Evolutionary conservation across 176 grass and related monocot species (phyloP).

Genomic region (Carex cristatella): DNA sequence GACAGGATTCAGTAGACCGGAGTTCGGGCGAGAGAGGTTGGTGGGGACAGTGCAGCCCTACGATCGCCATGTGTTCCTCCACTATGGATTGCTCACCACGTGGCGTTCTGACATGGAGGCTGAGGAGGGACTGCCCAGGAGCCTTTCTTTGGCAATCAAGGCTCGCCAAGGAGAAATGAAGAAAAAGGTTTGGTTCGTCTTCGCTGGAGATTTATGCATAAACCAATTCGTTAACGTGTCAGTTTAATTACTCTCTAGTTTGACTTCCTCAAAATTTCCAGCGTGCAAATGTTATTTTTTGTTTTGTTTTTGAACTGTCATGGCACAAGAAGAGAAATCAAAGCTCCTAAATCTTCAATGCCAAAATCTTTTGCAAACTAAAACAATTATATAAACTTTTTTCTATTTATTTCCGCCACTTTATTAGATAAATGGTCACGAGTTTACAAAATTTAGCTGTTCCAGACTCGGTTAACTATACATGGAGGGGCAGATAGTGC

Average conservation of each 20-base stretch:
- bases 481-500: slow-evolving; percentile 69
- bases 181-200: slow-evolving; percentile 45
- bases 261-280: neutral
- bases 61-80: slow-evolving; percentile 90
- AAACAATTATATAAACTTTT: neutral
- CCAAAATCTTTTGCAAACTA: neutral
- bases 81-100: slow-evolving; percentile 58
- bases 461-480: slow-evolving; percentile 77
- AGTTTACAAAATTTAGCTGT: neutral
- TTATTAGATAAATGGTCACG: neutral
- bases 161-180: slow-evolving; percentile 46
- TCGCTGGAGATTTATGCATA: neutral
- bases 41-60: slow-evolving; percentile 68
- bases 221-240: neutral
- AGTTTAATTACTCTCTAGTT: neutral
- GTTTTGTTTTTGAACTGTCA: neutral
- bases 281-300: neutral
- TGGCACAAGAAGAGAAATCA: neutral
- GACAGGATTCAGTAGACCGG: slow-evolving; percentile 59
- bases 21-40: slow-evolving; percentile 59
- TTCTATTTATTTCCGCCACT: too few relatives aligned
- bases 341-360: neutral
- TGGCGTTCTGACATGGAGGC: slow-evolving; percentile 69
- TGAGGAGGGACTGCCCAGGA: slow-evolving; percentile 55
- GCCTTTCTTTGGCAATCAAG: slow-evolving; percentile 65